A percentile compares a stretch with the other conserved stretches of the same genome.
Conservation (phyloP, 1,284 basidiomycete species). For the Boletellus dicymbophilus region DNA sequence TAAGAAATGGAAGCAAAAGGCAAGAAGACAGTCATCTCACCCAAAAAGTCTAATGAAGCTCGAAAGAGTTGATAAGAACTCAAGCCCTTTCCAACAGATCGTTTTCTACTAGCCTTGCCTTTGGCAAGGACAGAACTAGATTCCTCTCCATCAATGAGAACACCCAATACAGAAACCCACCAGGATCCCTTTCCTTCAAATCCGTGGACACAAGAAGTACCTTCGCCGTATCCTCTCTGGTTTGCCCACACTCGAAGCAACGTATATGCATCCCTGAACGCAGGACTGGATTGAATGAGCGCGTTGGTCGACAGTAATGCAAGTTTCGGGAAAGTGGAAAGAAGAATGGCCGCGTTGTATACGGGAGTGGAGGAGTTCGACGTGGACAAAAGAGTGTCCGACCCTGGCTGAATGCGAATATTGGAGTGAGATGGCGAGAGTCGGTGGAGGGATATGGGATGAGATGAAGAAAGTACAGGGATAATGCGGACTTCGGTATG, state of each 20-base stretch:
- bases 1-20: conserved; percentile 3
- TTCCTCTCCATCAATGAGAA: conserved; percentile 75
- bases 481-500: conserved; percentile 76
- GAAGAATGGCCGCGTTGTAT: conserved; percentile 81
- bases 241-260: conserved; percentile 91
- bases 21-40: conserved; percentile 41
- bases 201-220: conserved; percentile 61
- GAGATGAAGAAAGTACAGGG: conserved; percentile 59
- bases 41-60: conserved; percentile 76
- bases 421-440: conserved; percentile 81
- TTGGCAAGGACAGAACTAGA: conserved; percentile 22
- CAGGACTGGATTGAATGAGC: conserved; percentile 60
- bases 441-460: conserved; percentile 62
- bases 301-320: conserved; percentile 73
- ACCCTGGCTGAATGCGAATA: conserved; percentile 47
- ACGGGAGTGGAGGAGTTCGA: conserved; percentile 58
- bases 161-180: conserved; percentile 73
- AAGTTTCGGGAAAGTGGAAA: conserved; percentile 62
- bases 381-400: neutral
- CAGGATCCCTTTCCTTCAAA: conserved; percentile 68
- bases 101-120: conserved; percentile 44
- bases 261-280: conserved; percentile 76
- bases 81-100: conserved; percentile 67
- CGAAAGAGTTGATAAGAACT: conserved; percentile 90
- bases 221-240: conserved; percentile 77